Evolutionary conservation across 148 eudicot genomes (phyloP).

Genomic region (Cornus suecica): DNA sequence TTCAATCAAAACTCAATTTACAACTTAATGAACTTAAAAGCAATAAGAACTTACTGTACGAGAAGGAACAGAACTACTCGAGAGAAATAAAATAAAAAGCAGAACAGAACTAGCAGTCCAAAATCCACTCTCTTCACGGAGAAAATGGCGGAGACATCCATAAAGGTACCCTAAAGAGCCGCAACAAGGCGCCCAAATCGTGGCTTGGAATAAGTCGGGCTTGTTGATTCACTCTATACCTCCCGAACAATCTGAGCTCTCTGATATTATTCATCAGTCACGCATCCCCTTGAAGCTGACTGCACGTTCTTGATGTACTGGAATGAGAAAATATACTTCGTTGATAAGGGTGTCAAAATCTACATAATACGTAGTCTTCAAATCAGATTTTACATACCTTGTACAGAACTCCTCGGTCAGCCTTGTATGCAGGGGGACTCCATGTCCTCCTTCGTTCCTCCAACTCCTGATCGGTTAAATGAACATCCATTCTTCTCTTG

Average conservation of each 20-base stretch:
- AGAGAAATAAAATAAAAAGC: no score
- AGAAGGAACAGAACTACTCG: background rate
- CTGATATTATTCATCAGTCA: slow-evolving; percentile 63
- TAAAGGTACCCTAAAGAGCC: slow-evolving; percentile 5
- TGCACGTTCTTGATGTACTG: slow-evolving; percentile 88
- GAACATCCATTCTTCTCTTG: slow-evolving; percentile 73
- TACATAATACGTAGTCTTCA: background rate
- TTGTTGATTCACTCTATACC: slow-evolving; percentile 13
- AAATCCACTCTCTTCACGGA: no score
- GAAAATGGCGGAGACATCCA: background rate
- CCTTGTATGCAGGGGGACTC: slow-evolving; percentile 68
- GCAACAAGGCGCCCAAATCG: background rate
- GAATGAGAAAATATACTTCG: background rate
- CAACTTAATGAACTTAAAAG: background rate
- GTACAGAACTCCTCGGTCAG: slow-evolving; percentile 75
- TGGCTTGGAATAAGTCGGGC: background rate
- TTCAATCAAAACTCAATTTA: background rate
- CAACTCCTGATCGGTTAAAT: slow-evolving; percentile 55
- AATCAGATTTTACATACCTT: slow-evolving; percentile 42
- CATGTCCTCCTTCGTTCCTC: slow-evolving; percentile 72
- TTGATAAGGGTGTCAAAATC: background rate
- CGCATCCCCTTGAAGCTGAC: slow-evolving; percentile 82
- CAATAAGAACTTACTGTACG: background rate
- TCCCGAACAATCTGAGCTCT: background rate
- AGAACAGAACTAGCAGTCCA: no score